phyloP scores from a whole-genome alignment of 1,284 basidiomycete genomes.

The Phellopilus nigrolimitatus region DNA sequence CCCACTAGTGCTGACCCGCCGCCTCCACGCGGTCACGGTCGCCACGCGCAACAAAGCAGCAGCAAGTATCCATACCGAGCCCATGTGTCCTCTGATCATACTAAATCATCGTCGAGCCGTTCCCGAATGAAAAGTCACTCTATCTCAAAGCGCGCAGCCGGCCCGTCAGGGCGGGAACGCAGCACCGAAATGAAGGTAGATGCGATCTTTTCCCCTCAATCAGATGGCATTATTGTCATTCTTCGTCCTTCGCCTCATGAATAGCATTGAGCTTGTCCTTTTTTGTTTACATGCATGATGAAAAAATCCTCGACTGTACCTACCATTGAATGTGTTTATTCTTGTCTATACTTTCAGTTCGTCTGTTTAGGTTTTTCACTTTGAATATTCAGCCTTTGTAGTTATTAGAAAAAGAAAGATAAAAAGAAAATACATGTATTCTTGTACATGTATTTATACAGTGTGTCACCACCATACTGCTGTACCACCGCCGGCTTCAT shows the following conservation, averaged over 20 bases:
- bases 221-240: slow-evolving; percentile 74
- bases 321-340: no score
- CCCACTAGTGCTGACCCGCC: neutral
- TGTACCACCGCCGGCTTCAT: no score
- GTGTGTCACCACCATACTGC: no score
- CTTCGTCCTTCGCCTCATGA: slow-evolving; percentile 35
- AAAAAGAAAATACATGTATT: no score
- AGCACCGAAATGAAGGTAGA: slow-evolving; percentile 49
- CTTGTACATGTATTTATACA: no score
- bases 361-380: no score
- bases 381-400: no score
- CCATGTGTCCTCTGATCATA: neutral
- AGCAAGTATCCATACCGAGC: slow-evolving; percentile 4
- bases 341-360: no score
- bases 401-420: no score
- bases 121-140: slow-evolving; percentile 11
- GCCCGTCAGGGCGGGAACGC: slow-evolving; percentile 3
- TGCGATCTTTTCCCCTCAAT: slow-evolving; percentile 76
- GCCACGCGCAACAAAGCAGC: slow-evolving; percentile 7
- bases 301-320: no score
- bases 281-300: no score
- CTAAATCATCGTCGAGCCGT: slow-evolving; percentile 14
- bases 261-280: neutral
- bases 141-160: slow-evolving; percentile 7
- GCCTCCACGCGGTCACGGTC: slow-evolving; percentile 10